phyloP scores from a whole-genome alignment of 495 filamentous ascomycete genomes.

The Aspergillus incahuasiensis region DNA sequence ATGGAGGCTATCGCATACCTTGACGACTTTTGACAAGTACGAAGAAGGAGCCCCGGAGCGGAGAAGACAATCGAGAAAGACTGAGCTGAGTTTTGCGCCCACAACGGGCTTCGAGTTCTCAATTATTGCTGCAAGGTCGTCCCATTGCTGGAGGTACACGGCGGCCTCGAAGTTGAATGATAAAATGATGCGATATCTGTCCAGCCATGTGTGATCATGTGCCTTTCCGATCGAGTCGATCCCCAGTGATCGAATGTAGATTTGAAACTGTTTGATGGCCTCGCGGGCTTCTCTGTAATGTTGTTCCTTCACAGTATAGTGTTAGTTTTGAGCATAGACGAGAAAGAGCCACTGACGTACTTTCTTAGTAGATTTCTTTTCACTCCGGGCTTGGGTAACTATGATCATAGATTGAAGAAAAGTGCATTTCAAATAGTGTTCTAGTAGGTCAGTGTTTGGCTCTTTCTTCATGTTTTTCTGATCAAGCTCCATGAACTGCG shows the following conservation, averaged over 20 bases:
- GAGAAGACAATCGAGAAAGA: constrained; percentile 55
- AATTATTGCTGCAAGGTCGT: constrained; percentile 57
- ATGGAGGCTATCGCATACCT: constrained; percentile 14
- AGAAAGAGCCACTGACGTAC: constrained; percentile 12
- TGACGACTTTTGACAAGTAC: constrained; percentile 24
- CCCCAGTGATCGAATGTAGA: constrained; percentile 22
- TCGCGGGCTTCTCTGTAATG: constrained; percentile 56
- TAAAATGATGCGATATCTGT: constrained; percentile 59
- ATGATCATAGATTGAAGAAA: constrained; percentile 62
- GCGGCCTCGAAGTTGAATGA: constrained; percentile 76
- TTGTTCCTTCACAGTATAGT: constrained; percentile 30
- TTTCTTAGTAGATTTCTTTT: constrained; percentile 56
- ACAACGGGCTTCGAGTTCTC: constrained; percentile 36
- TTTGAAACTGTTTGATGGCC: constrained; percentile 52
- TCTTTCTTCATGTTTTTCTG: constrained; percentile 43
- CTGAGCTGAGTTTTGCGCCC: constrained; percentile 11
- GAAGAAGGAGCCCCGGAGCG: constrained; percentile 48
- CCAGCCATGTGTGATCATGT: constrained; percentile 32
- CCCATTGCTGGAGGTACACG: constrained; percentile 61
- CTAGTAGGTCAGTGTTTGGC: constrained; percentile 43
- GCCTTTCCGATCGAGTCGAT: background rate
- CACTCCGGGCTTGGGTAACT: constrained; percentile 57
- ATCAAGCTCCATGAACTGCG: constrained; percentile 55
- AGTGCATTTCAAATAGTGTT: constrained; percentile 61
- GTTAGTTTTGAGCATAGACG: background rate